Evolutionary conservation across 75 land plant genomes (phyloP).

Genomic region (Cunninghamia lanceolata): DNA sequence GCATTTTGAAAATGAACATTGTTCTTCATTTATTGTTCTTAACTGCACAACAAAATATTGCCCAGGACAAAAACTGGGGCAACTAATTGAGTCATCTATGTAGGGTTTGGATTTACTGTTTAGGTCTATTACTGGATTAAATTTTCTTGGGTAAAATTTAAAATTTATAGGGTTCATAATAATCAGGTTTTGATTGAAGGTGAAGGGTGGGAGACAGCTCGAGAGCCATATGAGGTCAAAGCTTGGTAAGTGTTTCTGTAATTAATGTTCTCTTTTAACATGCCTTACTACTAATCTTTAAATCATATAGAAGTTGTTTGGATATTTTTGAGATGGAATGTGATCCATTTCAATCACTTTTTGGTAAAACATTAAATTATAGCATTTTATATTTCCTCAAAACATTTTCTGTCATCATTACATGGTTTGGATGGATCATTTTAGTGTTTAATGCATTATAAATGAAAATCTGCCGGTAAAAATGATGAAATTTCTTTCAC

Average conservation of each 20-base stretch:
- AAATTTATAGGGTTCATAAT: background rate
- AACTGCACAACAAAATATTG: background rate
- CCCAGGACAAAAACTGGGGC: background rate
- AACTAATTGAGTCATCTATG: background rate
- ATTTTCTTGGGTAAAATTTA: background rate
- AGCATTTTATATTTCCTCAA: background rate
- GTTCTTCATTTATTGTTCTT: background rate
- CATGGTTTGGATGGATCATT: constrained; percentile 6
- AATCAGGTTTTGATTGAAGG: constrained; percentile 72
- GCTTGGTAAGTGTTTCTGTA: constrained; percentile 43
- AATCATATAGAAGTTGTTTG: background rate
- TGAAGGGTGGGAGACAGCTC: constrained; percentile 91
- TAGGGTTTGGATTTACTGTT: background rate
- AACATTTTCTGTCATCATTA: background rate
- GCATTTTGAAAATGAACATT: background rate
- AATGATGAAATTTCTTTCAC: background rate
- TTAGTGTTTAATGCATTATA: background rate
- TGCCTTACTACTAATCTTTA: background rate
- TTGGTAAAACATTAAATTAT: background rate
- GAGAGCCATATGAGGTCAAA: constrained; percentile 96
- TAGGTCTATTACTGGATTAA: background rate
- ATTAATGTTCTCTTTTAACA: background rate
- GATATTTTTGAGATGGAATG: background rate
- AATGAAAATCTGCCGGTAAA: background rate
- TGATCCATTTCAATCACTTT: background rate